Conservation (phyloP, 768 basidiomycete genomes). For the Aureoboletus auriporus region DNA sequence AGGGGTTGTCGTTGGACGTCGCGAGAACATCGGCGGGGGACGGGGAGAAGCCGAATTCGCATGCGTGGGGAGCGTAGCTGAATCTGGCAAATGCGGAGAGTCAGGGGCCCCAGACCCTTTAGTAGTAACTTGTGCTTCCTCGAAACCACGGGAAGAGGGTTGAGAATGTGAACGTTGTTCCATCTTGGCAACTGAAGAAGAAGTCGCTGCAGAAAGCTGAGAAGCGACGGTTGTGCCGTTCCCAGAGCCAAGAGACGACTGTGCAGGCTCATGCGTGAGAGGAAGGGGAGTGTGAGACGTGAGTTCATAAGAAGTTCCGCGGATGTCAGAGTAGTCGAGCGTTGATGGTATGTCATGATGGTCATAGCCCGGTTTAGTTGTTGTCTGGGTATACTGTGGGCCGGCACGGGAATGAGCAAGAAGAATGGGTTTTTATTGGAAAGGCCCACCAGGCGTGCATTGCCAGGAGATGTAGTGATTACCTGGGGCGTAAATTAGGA, state of each 20-base stretch:
- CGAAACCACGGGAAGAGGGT: conserved; percentile 12
- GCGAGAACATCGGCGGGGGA: conserved; percentile 16
- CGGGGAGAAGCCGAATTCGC: conserved; percentile 6
- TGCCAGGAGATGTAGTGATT: conserved; percentile 63
- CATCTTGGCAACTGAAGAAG: conserved; percentile 15
- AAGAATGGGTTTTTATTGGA: neutral
- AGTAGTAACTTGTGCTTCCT: conserved; percentile 16
- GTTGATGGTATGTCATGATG: conserved; percentile 18
- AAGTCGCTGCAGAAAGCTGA: conserved; percentile 5
- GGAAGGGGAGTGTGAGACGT: conserved; percentile 15
- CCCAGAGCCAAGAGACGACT: conserved; percentile 21
- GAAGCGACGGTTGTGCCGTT: conserved; percentile 13
- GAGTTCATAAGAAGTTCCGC: conserved; percentile 27
- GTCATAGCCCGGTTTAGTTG: conserved; percentile 20
- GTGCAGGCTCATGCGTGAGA: conserved; percentile 12
- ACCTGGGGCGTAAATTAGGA: conserved; percentile 37
- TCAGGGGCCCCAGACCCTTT: conserved; percentile 8
- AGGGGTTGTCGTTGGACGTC: conserved; percentile 38
- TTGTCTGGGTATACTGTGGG: conserved; percentile 22
- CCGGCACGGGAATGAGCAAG: conserved; percentile 9
- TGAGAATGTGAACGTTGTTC: conserved; percentile 16
- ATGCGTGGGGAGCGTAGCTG: conserved; percentile 8
- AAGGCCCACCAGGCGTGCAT: conserved; percentile 57
- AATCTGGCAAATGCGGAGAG: conserved; percentile 4
- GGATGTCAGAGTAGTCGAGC: conserved; percentile 20